A percentile compares a stretch with the other conserved stretches of the same genome.
Conservation (phyloP, 2,329 filamentous ascomycete species). For the Fusarium tjaetaba region DNA sequence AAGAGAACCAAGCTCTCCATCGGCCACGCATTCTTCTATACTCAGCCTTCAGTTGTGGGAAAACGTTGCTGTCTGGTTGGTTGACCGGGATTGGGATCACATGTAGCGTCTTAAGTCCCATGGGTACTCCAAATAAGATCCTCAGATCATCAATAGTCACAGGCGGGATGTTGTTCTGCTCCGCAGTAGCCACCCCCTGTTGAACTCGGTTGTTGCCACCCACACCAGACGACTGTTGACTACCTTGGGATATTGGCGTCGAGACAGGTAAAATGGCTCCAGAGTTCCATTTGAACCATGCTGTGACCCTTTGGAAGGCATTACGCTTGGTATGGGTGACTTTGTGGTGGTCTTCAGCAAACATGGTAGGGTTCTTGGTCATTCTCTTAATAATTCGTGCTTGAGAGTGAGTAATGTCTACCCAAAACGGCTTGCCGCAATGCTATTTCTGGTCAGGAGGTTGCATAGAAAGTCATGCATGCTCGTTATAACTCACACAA, state of each 20-base stretch:
- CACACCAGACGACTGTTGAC: background rate
- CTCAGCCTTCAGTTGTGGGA: background rate
- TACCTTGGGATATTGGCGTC: background rate
- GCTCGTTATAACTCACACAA: background rate
- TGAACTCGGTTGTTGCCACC: background rate
- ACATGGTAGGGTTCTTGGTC: background rate
- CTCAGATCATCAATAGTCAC: background rate
- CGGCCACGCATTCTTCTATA: background rate
- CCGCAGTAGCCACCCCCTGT: too few relatives aligned
- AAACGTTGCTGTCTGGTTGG: background rate
- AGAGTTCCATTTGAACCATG: background rate
- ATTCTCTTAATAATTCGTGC: background rate
- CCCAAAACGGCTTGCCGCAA: background rate
- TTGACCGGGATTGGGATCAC: background rate
- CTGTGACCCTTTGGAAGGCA: background rate
- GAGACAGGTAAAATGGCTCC: background rate
- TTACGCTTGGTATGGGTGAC: background rate
- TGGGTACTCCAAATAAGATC: conserved; percentile 4
- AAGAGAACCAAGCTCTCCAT: conserved; percentile 2
- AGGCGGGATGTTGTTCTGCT: background rate
- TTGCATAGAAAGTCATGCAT: background rate
- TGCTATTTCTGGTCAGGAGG: background rate
- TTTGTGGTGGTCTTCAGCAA: background rate
- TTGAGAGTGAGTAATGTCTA: background rate
- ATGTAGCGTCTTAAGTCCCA: conserved; percentile 1